phyloP scores from a whole-genome alignment of 192 early-diverging fungal genomes.

The Coemansia sp. region DNA sequence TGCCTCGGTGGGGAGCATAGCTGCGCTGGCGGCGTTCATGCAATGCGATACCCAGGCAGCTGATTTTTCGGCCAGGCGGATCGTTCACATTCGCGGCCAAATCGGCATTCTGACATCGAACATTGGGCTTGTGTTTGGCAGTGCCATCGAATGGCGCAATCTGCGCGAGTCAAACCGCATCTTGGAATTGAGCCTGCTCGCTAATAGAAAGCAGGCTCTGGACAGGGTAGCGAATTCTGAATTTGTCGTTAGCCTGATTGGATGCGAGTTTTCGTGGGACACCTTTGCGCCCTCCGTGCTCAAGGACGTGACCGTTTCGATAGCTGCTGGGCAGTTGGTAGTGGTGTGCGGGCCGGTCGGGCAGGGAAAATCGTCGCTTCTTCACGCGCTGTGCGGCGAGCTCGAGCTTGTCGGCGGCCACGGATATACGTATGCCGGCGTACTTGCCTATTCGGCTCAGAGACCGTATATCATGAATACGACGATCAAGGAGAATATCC shows the following conservation, averaged over 20 bases:
- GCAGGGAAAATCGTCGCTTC: conserved; percentile 58
- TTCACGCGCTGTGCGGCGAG: conserved; percentile 58
- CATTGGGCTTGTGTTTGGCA: conserved; percentile 1
- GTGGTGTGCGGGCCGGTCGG: conserved; percentile 57
- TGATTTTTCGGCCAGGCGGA: not conserved
- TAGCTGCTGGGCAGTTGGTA: conserved; percentile 52
- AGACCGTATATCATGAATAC: conserved; percentile 76
- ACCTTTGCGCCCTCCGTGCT: conserved; percentile 19
- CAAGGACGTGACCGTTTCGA: conserved; percentile 45
- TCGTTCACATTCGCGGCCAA: conserved; percentile 4
- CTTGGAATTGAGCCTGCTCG: conserved; percentile 12
- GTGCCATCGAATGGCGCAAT: conserved; percentile 12
- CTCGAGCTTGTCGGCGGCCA: conserved; percentile 30
- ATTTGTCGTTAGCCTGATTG: not conserved
- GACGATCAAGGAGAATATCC: conserved; percentile 60
- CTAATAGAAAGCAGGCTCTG: conserved; percentile 8
- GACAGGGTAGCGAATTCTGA: not conserved
- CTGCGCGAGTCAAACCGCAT: conserved; percentile 18
- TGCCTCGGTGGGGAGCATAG: not conserved
- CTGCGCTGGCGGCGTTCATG: conserved; percentile 7
- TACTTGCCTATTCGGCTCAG: conserved; percentile 72
- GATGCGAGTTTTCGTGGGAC: conserved; percentile 16
- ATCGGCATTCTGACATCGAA: conserved; percentile 4
- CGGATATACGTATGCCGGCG: conserved; percentile 12
- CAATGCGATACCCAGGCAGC: not conserved